Evolutionary conservation across 148 eudicot species (phyloP).

Genomic region (Silene latifolia): DNA sequence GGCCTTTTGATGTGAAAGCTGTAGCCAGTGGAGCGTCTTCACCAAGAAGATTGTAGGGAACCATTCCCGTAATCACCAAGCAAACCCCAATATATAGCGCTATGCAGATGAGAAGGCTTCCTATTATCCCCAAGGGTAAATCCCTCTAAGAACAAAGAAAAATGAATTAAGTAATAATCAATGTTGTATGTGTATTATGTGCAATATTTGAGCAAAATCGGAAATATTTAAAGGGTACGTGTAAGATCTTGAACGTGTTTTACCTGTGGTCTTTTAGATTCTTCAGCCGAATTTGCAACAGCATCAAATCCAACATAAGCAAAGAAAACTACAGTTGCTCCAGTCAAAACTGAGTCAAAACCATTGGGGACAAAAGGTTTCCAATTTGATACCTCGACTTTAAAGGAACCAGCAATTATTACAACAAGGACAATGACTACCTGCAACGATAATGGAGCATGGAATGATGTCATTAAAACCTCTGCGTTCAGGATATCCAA

Average conservation of each 20-base stretch:
- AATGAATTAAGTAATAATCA: conserved; percentile 1
- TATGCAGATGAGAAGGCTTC: conserved; percentile 77
- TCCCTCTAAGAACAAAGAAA: conserved; percentile 51
- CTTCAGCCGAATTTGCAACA: conserved; percentile 99
- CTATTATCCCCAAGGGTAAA: conserved; percentile 90
- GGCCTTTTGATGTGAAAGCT: conserved; percentile 82
- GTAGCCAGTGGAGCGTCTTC: conserved; percentile 92
- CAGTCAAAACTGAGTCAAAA: conserved; percentile 61
- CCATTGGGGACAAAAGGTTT: conserved; percentile 91
- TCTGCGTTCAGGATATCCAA: conserved; percentile 7
- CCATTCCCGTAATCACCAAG: conserved; percentile 96
- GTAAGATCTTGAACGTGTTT: conserved; percentile 3
- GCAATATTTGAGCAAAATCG: background rate
- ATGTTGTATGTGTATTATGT: background rate
- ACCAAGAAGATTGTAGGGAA: conserved; percentile 68
- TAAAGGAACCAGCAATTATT: conserved; percentile 66
- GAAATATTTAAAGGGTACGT: background rate
- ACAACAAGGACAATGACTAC: conserved; percentile 79
- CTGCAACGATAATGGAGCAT: conserved; percentile 35
- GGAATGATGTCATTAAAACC: background rate
- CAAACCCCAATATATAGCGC: conserved; percentile 85
- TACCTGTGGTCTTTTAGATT: conserved; percentile 91
- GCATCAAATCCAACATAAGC: conserved; percentile 99
- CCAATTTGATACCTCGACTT: conserved; percentile 94
- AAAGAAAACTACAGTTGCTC: conserved; percentile 97